phyloP scores from a whole-genome alignment of 1,284 basidiomycete species.

The Sphagnurus paluster region DNA sequence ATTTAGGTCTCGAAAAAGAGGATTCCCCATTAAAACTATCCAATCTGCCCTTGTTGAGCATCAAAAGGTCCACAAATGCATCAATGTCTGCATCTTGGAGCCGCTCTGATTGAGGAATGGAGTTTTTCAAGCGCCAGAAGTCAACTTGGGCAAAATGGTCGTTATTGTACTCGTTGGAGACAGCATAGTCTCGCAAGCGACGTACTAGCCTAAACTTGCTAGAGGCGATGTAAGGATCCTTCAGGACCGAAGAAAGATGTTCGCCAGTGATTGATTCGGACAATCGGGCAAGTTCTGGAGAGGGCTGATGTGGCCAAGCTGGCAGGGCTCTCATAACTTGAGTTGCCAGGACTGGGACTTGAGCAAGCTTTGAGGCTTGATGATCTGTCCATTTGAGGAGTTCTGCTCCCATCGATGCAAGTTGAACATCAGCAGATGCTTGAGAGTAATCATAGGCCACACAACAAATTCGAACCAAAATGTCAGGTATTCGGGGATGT shows the following conservation, averaged over 20 bases:
- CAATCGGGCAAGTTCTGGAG: slow-evolving; percentile 41
- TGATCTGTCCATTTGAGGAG: slow-evolving; percentile 67
- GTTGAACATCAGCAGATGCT: slow-evolving; percentile 26
- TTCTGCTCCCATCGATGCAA: slow-evolving; percentile 40
- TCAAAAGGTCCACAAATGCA: slow-evolving; percentile 75
- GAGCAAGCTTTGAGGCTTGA: slow-evolving; percentile 45
- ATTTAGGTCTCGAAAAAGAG: slow-evolving; percentile 36
- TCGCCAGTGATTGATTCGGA: slow-evolving; percentile 45
- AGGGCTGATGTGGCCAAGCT: slow-evolving; percentile 70
- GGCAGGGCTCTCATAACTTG: slow-evolving; percentile 59
- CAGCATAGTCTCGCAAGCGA: slow-evolving; percentile 50
- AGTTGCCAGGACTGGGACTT: slow-evolving; percentile 35
- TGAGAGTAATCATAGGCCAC: slow-evolving; percentile 53
- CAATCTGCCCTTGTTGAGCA: slow-evolving; percentile 57
- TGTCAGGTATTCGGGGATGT: slow-evolving; percentile 59
- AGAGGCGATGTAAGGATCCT: slow-evolving; percentile 54
- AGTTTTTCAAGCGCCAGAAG: slow-evolving; percentile 84
- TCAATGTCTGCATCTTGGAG: slow-evolving; percentile 66
- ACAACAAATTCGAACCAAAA: slow-evolving; percentile 64
- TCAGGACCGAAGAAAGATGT: slow-evolving; percentile 53
- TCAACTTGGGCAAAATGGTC: slow-evolving; percentile 55
- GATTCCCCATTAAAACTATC: slow-evolving; percentile 58
- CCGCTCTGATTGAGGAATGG: slow-evolving; percentile 53
- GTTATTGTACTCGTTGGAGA: slow-evolving; percentile 35
- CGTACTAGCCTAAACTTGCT: slow-evolving; percentile 79